A percentile compares a stretch with the other conserved stretches of the same genome.
Evolutionary conservation across 2,329 filamentous ascomycete genomes (phyloP).

Genomic region (Esteya vermicola): DNA sequence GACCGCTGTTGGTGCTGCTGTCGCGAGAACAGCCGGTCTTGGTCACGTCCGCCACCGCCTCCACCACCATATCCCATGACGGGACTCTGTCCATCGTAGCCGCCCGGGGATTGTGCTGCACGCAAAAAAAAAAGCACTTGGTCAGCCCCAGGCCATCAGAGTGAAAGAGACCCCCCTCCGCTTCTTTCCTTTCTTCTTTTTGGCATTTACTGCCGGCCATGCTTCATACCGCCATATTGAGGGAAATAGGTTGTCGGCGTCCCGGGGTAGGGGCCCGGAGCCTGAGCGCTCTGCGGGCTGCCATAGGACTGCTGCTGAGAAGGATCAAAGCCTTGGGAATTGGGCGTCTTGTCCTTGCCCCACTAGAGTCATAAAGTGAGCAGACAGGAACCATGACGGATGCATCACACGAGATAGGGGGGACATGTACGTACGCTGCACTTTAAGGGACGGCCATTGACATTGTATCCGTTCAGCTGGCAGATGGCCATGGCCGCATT

Average conservation of each 20-base stretch:
- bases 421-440: slow-evolving; percentile 73
- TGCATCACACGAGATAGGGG: background rate
- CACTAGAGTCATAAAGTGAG: slow-evolving; percentile 45
- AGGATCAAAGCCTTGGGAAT: slow-evolving; percentile 63
- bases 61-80: slow-evolving; percentile 53
- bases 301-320: slow-evolving; percentile 48
- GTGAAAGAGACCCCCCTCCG: slow-evolving; percentile 22
- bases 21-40: background rate
- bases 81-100: slow-evolving; percentile 52
- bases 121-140: background rate
- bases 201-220: slow-evolving; percentile 42
- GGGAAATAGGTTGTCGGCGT: slow-evolving; percentile 78
- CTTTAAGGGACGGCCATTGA: slow-evolving; percentile 92
- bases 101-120: slow-evolving; percentile 32
- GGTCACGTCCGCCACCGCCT: slow-evolving; percentile 34
- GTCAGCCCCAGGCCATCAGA: background rate
- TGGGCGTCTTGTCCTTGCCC: slow-evolving; percentile 96
- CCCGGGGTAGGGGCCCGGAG: slow-evolving; percentile 53
- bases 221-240: slow-evolving; percentile 63
- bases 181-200: slow-evolving; percentile 21
- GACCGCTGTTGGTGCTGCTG: background rate
- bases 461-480: slow-evolving; percentile 93
- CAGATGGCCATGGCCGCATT: slow-evolving; percentile 98
- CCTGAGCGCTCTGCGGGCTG: slow-evolving; percentile 61
- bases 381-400: background rate